Base-by-base conservation (phyloP, 768 basidiomycete genomes). In the Suillus plorans region DNA sequence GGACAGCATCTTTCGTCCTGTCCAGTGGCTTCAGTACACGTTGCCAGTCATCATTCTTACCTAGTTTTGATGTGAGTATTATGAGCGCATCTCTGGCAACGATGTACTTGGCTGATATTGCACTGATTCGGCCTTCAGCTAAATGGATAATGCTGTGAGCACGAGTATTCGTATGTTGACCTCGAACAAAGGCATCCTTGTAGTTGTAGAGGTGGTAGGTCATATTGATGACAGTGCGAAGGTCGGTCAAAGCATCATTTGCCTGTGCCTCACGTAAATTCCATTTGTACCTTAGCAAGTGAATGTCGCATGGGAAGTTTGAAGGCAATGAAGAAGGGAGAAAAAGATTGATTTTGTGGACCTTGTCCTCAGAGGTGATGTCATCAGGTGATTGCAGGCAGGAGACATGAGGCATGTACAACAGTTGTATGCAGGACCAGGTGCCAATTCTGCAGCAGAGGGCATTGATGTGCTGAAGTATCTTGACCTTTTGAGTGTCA, bases 121-220 rank as follows among this genome's bases (percentile, higher is more conserved):
- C 34, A 20, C 20, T 0, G 6, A 57, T 57, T 14, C 6, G 18
- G 10, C 34, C 22, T 57, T 57, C 20, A 18, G 39, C 56, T 0
- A 10, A 34, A 14, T 31, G 31, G 0, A 57, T 57, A 20, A 57
- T 39, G 4, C 56, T 28, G 8, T 39, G 31, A 12, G 56, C 31
- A 34, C 0, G 14, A 34, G 56, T 57, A 6, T 57, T 57, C 5
- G n/a, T 2, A 7, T 3, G 28, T 22, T 57, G 56, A 57, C 56
- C 39, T 34, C 13, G 14, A 6, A 57, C 22, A 14, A 57, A 57
- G 9, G 34, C 4, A 4, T 57, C 14, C 56, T 57, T 57, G 56
- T 34, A 57, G 20, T 39, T 39, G 34, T 39, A 57, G 18, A 57
- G 56, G 56, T 57, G 56, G 56, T 34, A 57, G 56, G 56, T 31